Evolutionary conservation across 2,329 filamentous ascomycete species (phyloP), one percentile per base, ranked within the genome.

Genomic region (Talaromyces sp.): DNA sequence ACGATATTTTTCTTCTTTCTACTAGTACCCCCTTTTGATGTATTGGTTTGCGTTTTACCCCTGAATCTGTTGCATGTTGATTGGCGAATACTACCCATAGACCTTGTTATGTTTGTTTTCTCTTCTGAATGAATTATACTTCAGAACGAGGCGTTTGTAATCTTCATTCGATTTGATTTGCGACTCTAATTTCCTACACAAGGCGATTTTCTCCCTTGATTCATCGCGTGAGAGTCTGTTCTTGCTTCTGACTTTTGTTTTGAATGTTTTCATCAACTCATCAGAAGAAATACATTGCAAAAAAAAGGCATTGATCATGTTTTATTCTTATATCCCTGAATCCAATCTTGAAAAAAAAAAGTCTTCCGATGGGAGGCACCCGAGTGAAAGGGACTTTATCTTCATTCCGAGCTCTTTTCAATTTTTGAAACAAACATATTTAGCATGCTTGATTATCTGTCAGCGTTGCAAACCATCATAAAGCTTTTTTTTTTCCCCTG

Each of bases 41-140:
- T 11, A 56, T 39, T 56, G n/a, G 33, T 56, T 39, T 56, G 52
- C 33, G 71, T 70, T 67, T 68, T 67, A 70, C 67, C 68, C 69
- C 69, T 69, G 67, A 73, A 77, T 79, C 76, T 74, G 69, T 67
- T 72, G 73, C 57, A 60, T 57, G 63, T 62, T 64, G 62, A 66
- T 64, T 65, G 70, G 73, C 73, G 71, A 71, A 73, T 73, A 71
- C 72, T 73, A 72, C 72, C 72, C 69, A 78, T 78, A 78, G 76
- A 78, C 39, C 54, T 62, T 62, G n/a, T 69, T 70, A 35, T 54
- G 68, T 63, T 69, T 72, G 67, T 68, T 70, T 69, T 74, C 70
- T 71, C 71, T 70, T 75, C 71, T 71, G 75, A 74, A 72, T 69
- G 57, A 61, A 71, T 71, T 70, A 69, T 67, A 66, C 63, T 60